Evolutionary conservation across 768 basidiomycete species (phyloP).

Genomic region (Tylopilus sp.): DNA sequence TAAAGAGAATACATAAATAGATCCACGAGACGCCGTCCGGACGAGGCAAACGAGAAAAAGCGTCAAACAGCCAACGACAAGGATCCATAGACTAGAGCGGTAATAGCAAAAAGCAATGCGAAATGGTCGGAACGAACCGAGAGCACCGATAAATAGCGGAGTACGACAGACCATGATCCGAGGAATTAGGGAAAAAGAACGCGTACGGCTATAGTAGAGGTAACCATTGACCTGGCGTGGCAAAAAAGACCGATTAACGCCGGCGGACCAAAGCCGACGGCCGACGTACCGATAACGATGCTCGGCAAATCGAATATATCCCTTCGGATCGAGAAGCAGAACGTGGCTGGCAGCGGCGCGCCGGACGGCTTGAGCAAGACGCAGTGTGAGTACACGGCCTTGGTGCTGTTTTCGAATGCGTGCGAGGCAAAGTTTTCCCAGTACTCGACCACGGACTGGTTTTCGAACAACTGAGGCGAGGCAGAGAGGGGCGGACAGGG

Average conservation of each 20-base stretch:
- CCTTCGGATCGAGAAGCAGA: conserved; percentile 93
- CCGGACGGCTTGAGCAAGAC: conserved; percentile 84
- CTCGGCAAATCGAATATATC: conserved; percentile 91
- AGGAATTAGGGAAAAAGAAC: neutral
- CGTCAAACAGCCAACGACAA: too few species aligned
- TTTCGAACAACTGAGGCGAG: conserved; percentile 77
- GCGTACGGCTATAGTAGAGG: conserved; percentile 56
- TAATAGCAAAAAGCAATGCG: neutral
- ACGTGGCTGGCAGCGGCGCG: conserved; percentile 83
- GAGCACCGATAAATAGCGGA: conserved; percentile 11
- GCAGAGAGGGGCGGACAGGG: neutral
- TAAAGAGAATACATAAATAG: neutral
- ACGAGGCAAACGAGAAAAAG: neutral
- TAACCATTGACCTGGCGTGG: conserved; percentile 75
- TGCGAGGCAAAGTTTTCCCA: conserved; percentile 97
- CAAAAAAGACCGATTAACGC: conserved; percentile 3
- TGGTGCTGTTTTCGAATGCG: conserved; percentile 96
- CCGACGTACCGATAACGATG: conserved; percentile 71
- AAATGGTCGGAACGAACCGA: neutral
- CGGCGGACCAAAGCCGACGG: neutral
- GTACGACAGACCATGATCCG: conserved; percentile 12
- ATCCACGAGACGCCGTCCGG: conserved; percentile 1
- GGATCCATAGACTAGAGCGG: too few species aligned
- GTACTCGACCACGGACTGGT: conserved; percentile 91
- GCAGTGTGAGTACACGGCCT: conserved; percentile 91